phyloP scores from a whole-genome alignment of 495 filamentous ascomycete genomes.

The Penicillium goetzii region DNA sequence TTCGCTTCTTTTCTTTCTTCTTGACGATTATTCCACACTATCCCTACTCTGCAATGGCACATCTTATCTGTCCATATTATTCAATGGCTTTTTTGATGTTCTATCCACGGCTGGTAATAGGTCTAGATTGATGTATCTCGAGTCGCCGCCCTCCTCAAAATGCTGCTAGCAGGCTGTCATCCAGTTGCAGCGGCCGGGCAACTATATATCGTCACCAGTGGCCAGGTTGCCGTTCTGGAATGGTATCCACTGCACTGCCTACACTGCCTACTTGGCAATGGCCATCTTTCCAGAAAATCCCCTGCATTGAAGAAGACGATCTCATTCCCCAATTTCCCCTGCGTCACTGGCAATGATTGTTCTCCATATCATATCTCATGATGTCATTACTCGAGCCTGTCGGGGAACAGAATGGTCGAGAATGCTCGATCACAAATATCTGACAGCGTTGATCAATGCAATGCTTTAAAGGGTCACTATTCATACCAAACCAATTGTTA shows the following conservation, averaged over 20 bases:
- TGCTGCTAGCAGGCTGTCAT: no score
- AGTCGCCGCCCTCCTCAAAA: no score
- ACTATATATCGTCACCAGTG: background rate
- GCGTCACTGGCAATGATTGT: conserved; percentile 12
- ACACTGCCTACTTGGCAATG: background rate
- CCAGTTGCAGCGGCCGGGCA: background rate
- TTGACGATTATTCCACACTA: background rate
- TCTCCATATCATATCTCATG: conserved; percentile 16
- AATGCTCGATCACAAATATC: conserved; percentile 1
- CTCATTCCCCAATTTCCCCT: conserved; percentile 18
- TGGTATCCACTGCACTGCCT: background rate
- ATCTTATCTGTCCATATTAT: conserved; percentile 37
- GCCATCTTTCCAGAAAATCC: background rate
- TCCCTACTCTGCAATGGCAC: conserved; percentile 27
- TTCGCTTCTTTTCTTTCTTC: background rate
- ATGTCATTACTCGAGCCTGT: conserved; percentile 16
- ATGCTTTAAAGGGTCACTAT: background rate
- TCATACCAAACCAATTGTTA: background rate
- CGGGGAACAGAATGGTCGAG: background rate
- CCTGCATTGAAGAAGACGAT: conserved; percentile 1
- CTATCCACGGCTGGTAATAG: background rate
- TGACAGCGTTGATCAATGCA: conserved; percentile 6
- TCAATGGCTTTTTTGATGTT: conserved; percentile 15
- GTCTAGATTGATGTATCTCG: no score
- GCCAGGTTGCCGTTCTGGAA: background rate